Conservation (phyloP, 1,284 basidiomycete genomes). For the Rhodotorula sp. region DNA sequence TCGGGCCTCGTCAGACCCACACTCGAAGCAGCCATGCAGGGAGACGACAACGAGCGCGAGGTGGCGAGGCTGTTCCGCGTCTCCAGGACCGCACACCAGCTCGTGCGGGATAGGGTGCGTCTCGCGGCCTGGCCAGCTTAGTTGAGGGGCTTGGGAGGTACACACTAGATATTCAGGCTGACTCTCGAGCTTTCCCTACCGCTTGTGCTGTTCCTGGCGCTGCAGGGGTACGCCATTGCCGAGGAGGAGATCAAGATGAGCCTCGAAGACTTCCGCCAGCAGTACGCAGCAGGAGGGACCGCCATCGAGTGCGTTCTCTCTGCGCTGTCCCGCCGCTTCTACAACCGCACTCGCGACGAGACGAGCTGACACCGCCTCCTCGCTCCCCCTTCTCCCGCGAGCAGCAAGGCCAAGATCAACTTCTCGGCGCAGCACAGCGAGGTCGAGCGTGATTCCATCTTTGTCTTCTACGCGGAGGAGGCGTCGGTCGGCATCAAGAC, state of each 20-base stretch:
- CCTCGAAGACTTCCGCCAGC: slow-evolving; percentile 67
- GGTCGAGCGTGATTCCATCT: slow-evolving; percentile 69
- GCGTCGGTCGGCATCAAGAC: slow-evolving; percentile 90
- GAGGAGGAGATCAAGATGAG: slow-evolving; percentile 89
- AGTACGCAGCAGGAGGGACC: slow-evolving; percentile 57
- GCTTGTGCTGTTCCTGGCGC: background rate
- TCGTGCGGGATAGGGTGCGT: slow-evolving; percentile 78
- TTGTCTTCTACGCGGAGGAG: slow-evolving; percentile 91
- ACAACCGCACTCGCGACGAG: background rate
- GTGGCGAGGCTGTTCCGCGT: slow-evolving; percentile 86
- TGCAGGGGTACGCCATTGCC: slow-evolving; percentile 59
- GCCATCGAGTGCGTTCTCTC: slow-evolving; percentile 48
- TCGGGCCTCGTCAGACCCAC: background rate
- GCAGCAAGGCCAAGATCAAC: slow-evolving; percentile 81
- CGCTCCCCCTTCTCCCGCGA: background rate
- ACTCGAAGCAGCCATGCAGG: slow-evolving; percentile 5
- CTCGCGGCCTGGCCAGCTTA: slow-evolving; percentile 25
- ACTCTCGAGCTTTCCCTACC: slow-evolving; percentile 44
- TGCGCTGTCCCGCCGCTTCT: too few relatives aligned
- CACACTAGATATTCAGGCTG: background rate
- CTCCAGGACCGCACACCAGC: slow-evolving; percentile 93
- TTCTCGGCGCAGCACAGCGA: slow-evolving; percentile 55
- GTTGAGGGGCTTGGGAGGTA: rapidly evolving
- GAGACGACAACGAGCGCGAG: slow-evolving; percentile 52
- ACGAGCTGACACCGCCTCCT: background rate